phyloP scores from a whole-genome alignment of 257 asterid genomes.

The Solanum chiquidenum region DNA sequence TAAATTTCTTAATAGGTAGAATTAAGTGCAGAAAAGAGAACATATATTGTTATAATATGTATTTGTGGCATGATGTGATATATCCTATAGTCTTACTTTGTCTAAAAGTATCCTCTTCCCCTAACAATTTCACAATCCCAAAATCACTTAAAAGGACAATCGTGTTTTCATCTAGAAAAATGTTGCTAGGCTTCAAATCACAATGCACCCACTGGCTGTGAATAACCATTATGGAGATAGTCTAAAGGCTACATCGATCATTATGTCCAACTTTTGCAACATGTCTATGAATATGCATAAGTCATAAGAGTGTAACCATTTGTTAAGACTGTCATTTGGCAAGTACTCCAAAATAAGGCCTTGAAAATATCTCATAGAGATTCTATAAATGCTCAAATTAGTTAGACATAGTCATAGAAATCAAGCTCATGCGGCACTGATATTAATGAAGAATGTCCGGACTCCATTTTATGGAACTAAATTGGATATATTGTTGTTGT shows the following conservation, averaged over 20 bases:
- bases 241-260: neutral
- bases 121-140: constrained; percentile 14
- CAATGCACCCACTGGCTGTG: constrained; percentile 16
- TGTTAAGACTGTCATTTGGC: neutral
- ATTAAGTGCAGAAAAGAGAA: no score
- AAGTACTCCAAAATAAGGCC: neutral
- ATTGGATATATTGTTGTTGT: no score
- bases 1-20: no score
- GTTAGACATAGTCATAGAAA: no score
- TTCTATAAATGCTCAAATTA: no score
- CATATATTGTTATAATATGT: no score
- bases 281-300: neutral
- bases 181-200: constrained; percentile 20
- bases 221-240: constrained; percentile 11
- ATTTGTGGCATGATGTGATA: constrained; percentile 1
- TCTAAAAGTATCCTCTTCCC: neutral
- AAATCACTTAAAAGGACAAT: constrained; percentile 19
- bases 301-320: neutral
- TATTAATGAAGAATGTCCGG: no score
- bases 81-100: constrained; percentile 17
- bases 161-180: constrained; percentile 11
- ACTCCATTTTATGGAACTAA: no score
- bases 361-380: neutral
- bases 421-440: no score
- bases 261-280: neutral